Evolutionary conservation across 352 stramenopile genomes (phyloP), one percentile per base, ranked within the genome.

Genomic region (Phytophthora palmivora): DNA sequence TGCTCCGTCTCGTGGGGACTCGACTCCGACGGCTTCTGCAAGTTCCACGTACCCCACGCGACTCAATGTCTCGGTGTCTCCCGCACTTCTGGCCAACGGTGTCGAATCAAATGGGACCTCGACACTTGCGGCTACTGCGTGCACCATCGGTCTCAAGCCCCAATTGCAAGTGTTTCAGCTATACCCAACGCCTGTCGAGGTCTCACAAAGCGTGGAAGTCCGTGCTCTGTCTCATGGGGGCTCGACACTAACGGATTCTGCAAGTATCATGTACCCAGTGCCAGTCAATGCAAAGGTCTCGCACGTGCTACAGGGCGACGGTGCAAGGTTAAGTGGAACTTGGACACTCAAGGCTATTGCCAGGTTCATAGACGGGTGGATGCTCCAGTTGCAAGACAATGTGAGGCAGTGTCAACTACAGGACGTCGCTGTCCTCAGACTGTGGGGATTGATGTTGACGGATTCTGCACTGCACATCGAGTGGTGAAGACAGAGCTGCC

Each of bases 321-420:
- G 10, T 78, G 69, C 21, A 62, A 67, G 46, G 63, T 74, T 30
- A 65, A 59, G n/a, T 74, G 70, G 64, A 42, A 44, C 8, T 55
- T 79, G 26, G 49, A 71, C 37, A 49, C 53, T 2, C 41, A 36
- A 22, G 70, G 70, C 14, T 78, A 67, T 36, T 81, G 72, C 58
- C 50, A 66, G 22, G 66, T 67, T 41, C 70, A 79, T 28, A 15
- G 32, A n/a, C 26, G 46, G 1, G 26, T 63, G 44, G 48, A 59
- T 6, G 53, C 53, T 26, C 37, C 36, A 12, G 52, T 36, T 21
- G 15, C 53, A 14, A 18, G 34, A 10, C 60, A 64, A 10, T 69
- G 60, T 10, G 32, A 19, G 11, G 53, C 38, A 2, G 22, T 57
- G 19, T 1, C 36, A 19, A 12, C 24, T 21, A 48, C 41, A 11